Base-by-base conservation (phyloP, 2,329 filamentous ascomycete genomes). In the Stagonosporopsis cucurbitacearum region DNA sequence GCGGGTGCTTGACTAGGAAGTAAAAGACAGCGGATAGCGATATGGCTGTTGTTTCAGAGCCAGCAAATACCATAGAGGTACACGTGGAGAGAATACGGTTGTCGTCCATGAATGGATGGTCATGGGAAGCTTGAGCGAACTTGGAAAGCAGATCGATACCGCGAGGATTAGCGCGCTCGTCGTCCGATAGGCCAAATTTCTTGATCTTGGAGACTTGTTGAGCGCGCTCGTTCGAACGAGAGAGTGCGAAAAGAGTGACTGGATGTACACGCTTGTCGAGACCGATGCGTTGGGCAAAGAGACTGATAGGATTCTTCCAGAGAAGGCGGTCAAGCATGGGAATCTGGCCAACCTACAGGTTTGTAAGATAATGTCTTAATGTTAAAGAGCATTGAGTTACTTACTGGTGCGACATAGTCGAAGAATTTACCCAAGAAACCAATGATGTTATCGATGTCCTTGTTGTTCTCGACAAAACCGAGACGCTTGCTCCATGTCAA, bases 31-130 rank as follows among this genome's bases (percentile, higher is more conserved):
- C 82, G 6, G 84, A 84, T 0, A 93, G 80, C 6, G 84, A 86
- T 68, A 93, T 93, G 35, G 88, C 90, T 0, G 90, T 94, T 0
- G 90, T 94, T 74, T 95, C 91, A 2, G 85, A 88, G 3, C 90
- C 90, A 0, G 91, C 91, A 63, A 89, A 84, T 59, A 81, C 78
- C 88, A 90, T 90, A 54, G 81, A 86, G n/a, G 88, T 84, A 45
- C 87, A 88, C 77, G 89, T 88, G 6, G 87, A 87, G 61, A 89
- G 84, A 11, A 91, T 88, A 8, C 89, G 80, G 3, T 80, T 81
- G 65, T 91, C 86, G 22, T 81, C 86, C 86, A 92, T 90, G 75
- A 91, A 88, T 0, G 88, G 88, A 39, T 88, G 84, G 17, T 86
- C 81, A 65, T 87, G 82, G 42, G 85, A 84, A 1, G 88, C 88